Evolutionary conservation across 495 filamentous ascomycete genomes (phyloP).

Genomic region (Elasticomyces elasticus): DNA sequence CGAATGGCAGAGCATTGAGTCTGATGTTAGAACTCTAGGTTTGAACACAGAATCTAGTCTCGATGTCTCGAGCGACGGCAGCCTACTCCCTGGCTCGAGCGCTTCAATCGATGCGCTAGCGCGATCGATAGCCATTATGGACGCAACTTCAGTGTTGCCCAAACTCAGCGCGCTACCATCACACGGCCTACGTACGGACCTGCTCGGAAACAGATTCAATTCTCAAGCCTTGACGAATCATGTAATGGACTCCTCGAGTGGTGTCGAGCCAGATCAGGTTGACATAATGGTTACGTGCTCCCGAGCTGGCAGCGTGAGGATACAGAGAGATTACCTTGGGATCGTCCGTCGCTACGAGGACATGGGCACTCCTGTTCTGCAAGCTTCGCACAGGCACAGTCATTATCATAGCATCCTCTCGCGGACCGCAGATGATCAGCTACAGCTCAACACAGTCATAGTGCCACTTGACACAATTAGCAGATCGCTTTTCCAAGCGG

Average conservation of each 20-base stretch:
- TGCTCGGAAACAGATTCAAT: conserved; percentile 53
- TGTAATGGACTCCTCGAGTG: conserved; percentile 52
- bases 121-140: conserved; percentile 59
- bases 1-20: not conserved
- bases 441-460: conserved; percentile 1
- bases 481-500: conserved; percentile 9
- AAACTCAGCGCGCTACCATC: conserved; percentile 39
- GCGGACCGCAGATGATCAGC: not conserved
- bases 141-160: conserved; percentile 70
- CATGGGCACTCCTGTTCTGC: conserved; percentile 31
- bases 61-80: not conserved
- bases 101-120: not conserved
- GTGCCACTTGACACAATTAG: conserved; percentile 11
- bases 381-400: conserved; percentile 62
- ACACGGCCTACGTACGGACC: conserved; percentile 13
- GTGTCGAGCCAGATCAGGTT: conserved; percentile 56
- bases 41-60: too few species aligned
- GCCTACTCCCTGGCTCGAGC: not conserved
- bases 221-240: conserved; percentile 60
- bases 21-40: not conserved
- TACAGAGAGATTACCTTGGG: conserved; percentile 86
- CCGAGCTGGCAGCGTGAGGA: conserved; percentile 65
- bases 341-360: conserved; percentile 56
- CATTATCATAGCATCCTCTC: conserved; percentile 61
- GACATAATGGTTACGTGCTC: conserved; percentile 75